A percentile compares a stretch with the other conserved stretches of the same genome.
Evolutionary conservation across 345 rosid species (phyloP).

Genomic region (Cardamine occulta): DNA sequence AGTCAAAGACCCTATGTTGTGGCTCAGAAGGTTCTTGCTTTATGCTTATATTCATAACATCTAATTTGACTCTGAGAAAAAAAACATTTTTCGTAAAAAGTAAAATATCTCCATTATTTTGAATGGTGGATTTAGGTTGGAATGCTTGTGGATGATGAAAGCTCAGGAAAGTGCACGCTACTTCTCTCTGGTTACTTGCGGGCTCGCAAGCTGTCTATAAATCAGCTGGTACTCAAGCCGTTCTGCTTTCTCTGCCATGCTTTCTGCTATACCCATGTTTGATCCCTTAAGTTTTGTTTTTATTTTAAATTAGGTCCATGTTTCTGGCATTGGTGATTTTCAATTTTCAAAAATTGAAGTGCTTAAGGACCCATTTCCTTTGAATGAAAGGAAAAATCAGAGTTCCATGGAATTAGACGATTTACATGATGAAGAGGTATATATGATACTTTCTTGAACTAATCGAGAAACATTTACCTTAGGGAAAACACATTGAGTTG

Average conservation of each 20-base stretch:
- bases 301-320: constrained; percentile 64
- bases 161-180: constrained; percentile 65
- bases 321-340: constrained; percentile 89
- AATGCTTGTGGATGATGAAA: constrained; percentile 51
- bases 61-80: not conserved
- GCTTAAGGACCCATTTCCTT: constrained; percentile 76
- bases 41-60: not conserved
- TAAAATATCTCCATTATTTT: not conserved
- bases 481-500: not conserved
- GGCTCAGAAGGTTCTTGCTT: constrained; percentile 65
- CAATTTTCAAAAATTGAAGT: constrained; percentile 79
- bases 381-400: constrained; percentile 62
- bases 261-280: constrained; percentile 28
- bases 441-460: constrained; percentile 9
- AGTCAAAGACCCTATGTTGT: constrained; percentile 78
- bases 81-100: not conserved
- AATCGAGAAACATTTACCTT: not conserved
- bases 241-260: constrained; percentile 19
- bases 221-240: constrained; percentile 72
- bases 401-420: constrained; percentile 79
- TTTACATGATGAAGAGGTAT: constrained; percentile 67
- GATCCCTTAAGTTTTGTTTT: constrained; percentile 4
- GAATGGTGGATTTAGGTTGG: constrained; percentile 54
- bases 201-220: constrained; percentile 72
- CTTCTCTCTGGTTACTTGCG: constrained; percentile 77